Evolutionary conservation across 2,329 filamentous ascomycete genomes (phyloP).

Genomic region (Phialemoniopsis sp.): DNA sequence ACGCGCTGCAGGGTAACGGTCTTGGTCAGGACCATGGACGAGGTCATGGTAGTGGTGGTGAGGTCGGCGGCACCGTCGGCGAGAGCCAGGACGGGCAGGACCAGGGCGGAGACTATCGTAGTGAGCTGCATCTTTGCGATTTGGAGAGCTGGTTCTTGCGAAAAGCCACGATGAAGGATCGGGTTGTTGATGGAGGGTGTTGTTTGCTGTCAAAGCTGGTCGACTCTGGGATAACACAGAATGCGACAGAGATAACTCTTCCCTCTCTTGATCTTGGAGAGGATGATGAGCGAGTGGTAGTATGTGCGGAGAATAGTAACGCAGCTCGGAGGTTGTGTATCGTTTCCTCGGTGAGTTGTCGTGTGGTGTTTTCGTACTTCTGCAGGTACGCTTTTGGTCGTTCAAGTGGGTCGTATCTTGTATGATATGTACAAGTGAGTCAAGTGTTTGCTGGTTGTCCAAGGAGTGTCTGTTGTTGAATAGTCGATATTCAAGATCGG

Average conservation of each 20-base stretch:
- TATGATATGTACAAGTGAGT: constrained; percentile 5
- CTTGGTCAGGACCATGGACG: constrained; percentile 44
- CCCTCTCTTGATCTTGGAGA: neutral
- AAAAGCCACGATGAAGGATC: constrained; percentile 6
- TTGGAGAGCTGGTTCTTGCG: constrained; percentile 1
- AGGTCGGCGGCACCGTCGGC: constrained; percentile 32
- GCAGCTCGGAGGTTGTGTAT: neutral
- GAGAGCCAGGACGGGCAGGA: constrained; percentile 50
- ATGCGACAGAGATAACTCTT: no score
- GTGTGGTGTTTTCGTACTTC: neutral
- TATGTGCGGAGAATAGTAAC: neutral
- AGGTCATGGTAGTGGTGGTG: constrained; percentile 45
- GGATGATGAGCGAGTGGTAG: neutral
- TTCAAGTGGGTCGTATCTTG: neutral
- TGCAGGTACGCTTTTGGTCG: neutral
- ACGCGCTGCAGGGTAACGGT: constrained; percentile 33
- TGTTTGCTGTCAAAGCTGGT: constrained; percentile 1
- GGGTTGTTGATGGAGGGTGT: neutral
- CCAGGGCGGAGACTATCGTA: constrained; percentile 38
- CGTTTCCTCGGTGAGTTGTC: no score
- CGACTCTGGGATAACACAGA: neutral
- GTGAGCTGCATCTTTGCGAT: constrained; percentile 34
- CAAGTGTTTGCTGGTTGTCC: constrained; percentile 4
- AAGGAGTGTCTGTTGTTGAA: constrained; percentile 22
- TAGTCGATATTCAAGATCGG: constrained; percentile 24